A percentile compares a stretch with the other conserved stretches of the same genome.
Evolutionary conservation across 441 rosid species (phyloP).

Genomic region (Jatropha multifida): DNA sequence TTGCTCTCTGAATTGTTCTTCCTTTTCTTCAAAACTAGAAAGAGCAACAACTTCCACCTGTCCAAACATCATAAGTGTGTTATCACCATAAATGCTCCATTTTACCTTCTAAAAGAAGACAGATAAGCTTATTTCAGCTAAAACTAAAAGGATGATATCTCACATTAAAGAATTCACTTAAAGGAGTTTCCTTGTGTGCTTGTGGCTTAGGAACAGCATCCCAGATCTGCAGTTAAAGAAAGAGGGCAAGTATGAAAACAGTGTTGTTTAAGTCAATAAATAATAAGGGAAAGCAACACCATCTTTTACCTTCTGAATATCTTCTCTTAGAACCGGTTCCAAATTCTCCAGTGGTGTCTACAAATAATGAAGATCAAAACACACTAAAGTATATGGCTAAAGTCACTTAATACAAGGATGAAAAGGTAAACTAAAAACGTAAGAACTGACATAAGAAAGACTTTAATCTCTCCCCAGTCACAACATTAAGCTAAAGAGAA

Average conservation of each 20-base stretch:
- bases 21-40: slow-evolving; percentile 98
- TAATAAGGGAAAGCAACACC: slow-evolving; percentile 16
- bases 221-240: slow-evolving; percentile 76
- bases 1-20: slow-evolving; percentile 96
- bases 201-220: slow-evolving; percentile 93
- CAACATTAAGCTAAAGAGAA: slow-evolving; percentile 10
- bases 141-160: slow-evolving; percentile 20
- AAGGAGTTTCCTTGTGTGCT: slow-evolving; percentile 87
- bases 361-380: slow-evolving; percentile 24
- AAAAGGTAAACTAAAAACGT: background rate
- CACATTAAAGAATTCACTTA: slow-evolving; percentile 98
- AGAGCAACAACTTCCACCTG: slow-evolving; percentile 99
- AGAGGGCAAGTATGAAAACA: slow-evolving; percentile 15
- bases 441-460: slow-evolving; percentile 6
- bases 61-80: slow-evolving; percentile 17
- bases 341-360: slow-evolving; percentile 97
- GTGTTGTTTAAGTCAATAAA: slow-evolving; percentile 10
- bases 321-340: slow-evolving; percentile 96
- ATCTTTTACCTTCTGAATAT: slow-evolving; percentile 83
- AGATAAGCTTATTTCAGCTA: background rate
- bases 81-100: slow-evolving; percentile 20
- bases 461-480: slow-evolving; percentile 9
- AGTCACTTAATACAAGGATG: background rate
- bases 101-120: slow-evolving; percentile 14
- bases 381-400: slow-evolving; percentile 7